Conservation (phyloP, 2,329 filamentous ascomycete species). For the Stachybotrys elegans region DNA sequence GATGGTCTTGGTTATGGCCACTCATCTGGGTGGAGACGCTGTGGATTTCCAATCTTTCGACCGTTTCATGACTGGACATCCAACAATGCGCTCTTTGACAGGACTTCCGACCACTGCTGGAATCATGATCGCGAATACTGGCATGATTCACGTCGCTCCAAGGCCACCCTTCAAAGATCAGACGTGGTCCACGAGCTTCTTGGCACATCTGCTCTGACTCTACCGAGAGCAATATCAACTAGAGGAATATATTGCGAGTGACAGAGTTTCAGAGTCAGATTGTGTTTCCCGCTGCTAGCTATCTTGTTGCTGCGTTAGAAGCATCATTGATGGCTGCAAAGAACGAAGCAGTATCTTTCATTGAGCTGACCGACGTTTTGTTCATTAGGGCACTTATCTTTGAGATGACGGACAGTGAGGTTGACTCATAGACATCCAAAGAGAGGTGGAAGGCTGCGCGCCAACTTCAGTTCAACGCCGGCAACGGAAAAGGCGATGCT, state of each 20-base stretch:
- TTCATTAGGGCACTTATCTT: no score
- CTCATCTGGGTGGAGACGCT: not conserved
- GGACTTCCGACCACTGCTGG: not conserved
- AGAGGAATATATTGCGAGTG: slow-evolving; percentile 11
- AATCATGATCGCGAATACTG: not conserved
- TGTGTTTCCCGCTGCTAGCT: slow-evolving; percentile 31
- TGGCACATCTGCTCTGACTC: not conserved
- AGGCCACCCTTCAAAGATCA: not conserved
- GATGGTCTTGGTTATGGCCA: not conserved
- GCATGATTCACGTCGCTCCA: not conserved
- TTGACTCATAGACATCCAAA: no score
- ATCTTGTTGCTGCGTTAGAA: slow-evolving; percentile 28
- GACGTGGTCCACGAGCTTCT: not conserved
- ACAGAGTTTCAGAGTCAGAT: slow-evolving; percentile 18
- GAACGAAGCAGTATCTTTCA: no score
- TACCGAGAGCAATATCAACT: not conserved
- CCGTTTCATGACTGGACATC: not conserved
- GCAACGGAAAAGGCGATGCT: no score
- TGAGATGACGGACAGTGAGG: no score
- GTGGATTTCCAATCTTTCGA: not conserved
- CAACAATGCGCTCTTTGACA: not conserved
- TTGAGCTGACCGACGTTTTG: no score
- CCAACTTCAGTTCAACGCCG: no score
- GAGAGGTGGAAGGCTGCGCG: no score
- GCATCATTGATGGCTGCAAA: not conserved